A percentile compares a stretch with the other conserved stretches of the same genome.
These are phyloP conservation scores for Iberis amara DNA, from an alignment of 441 rosid genomes.

Conservation along the genomic window DNA sequence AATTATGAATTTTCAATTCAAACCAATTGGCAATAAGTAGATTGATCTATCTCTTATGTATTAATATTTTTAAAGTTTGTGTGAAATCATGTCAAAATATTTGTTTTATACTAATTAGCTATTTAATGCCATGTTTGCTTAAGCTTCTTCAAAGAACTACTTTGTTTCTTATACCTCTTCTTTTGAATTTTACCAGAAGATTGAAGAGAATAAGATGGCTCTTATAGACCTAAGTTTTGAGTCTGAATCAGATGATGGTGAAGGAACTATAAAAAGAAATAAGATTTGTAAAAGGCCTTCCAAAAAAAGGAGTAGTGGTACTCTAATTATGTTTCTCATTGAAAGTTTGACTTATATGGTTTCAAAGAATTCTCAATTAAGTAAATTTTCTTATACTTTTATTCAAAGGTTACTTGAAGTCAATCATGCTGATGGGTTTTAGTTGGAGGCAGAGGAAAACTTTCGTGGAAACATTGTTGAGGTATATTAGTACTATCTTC, in stretches of 20 bases:
- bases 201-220: slow-evolving; percentile 78
- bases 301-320: slow-evolving; percentile 59
- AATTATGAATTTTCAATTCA: too few species aligned
- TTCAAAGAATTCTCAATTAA: not conserved
- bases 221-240: slow-evolving; percentile 72
- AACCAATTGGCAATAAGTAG: too few species aligned
- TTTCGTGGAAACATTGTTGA: slow-evolving; percentile 58
- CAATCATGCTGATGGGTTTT: slow-evolving; percentile 71
- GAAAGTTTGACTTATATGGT: too few species aligned
- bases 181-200: slow-evolving; percentile 44
- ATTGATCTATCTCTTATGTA: too few species aligned
- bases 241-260: slow-evolving; percentile 58
- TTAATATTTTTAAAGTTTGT: too few species aligned
- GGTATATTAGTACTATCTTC: slow-evolving; percentile 41
- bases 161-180: slow-evolving; percentile 6
- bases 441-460: slow-evolving; percentile 58
- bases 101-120: too few species aligned
- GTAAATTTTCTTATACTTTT: not conserved
- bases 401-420: slow-evolving; percentile 50
- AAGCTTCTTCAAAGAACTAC: too few species aligned
- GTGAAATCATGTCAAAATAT: too few species aligned
- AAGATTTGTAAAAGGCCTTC: slow-evolving; percentile 47
- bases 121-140: too few species aligned
- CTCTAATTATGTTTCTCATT: not conserved
- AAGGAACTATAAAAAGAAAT: slow-evolving; percentile 45